Percentiles rank a stretch among this genome's conserved stretches.
These are phyloP conservation scores for Heterobasidion parviporum DNA, from an alignment of 1,284 basidiomycete species.

Conservation along the genomic window DNA sequence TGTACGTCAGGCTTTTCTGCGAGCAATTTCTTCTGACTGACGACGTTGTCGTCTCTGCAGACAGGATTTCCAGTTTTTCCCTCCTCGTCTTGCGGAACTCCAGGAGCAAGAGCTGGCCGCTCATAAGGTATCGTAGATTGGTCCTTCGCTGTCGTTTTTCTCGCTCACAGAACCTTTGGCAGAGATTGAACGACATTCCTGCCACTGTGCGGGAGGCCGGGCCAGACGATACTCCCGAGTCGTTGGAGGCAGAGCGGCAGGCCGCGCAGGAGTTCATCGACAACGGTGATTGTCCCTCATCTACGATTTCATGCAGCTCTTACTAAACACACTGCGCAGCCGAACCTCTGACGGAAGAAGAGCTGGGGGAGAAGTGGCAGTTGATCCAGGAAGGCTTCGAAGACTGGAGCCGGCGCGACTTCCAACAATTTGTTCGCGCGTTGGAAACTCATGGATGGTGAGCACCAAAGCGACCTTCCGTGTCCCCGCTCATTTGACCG, in stretches of 20 bases:
- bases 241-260: slow-evolving; percentile 75
- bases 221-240: slow-evolving; percentile 74
- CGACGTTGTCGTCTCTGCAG: slow-evolving; percentile 29
- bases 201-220: slow-evolving; percentile 69
- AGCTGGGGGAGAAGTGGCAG: slow-evolving; percentile 72
- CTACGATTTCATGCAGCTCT: background rate
- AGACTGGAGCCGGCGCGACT: slow-evolving; percentile 89
- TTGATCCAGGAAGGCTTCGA: slow-evolving; percentile 79
- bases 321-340: slow-evolving; percentile 34
- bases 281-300: slow-evolving; percentile 39
- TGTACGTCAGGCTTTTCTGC: slow-evolving; percentile 37
- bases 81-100: slow-evolving; percentile 71
- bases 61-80: slow-evolving; percentile 98
- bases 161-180: slow-evolving; percentile 7
- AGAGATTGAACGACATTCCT: slow-evolving; percentile 68
- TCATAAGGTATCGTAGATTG: slow-evolving; percentile 49
- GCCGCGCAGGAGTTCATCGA: slow-evolving; percentile 86
- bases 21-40: background rate
- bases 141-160: background rate
- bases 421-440: slow-evolving; percentile 84
- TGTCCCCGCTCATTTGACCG: background rate
- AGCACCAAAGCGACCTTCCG: slow-evolving; percentile 12
- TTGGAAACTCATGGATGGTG: slow-evolving; percentile 86
- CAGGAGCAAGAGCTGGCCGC: slow-evolving; percentile 86
- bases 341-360: slow-evolving; percentile 82